A percentile compares a stretch with the other conserved stretches of the same genome.
phyloP scores from a whole-genome alignment of 2,329 filamentous ascomycete genomes.

The Pseudogymnoascus sp. region DNA sequence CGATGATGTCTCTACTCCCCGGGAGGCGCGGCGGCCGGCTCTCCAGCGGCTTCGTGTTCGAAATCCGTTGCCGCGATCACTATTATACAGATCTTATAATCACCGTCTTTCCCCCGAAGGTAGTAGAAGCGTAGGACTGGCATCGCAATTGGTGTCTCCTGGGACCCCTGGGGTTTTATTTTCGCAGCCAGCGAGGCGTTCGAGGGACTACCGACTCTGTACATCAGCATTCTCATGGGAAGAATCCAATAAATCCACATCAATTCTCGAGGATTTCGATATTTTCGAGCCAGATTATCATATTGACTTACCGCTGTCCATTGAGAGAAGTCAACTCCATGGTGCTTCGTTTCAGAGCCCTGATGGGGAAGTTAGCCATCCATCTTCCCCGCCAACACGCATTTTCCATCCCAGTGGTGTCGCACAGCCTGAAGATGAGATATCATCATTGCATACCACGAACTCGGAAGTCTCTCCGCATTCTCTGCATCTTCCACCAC shows the following conservation, averaged over 20 bases:
- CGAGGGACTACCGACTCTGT: constrained; percentile 28
- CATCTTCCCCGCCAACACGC: constrained; percentile 2
- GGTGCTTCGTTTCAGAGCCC: neutral
- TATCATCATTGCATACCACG: neutral
- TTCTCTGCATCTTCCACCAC: constrained; percentile 22
- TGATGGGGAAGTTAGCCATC: neutral
- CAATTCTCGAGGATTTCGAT: constrained; percentile 21
- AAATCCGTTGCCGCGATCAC: constrained; percentile 26
- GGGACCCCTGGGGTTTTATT: constrained; percentile 28
- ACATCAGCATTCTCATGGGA: constrained; percentile 32
- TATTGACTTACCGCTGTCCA: neutral
- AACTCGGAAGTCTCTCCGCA: neutral
- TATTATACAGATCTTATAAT: constrained; percentile 28
- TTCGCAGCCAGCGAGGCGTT: constrained; percentile 25
- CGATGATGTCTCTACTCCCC: constrained; percentile 25
- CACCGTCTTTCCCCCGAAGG: constrained; percentile 27
- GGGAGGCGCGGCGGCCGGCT: constrained; percentile 15
- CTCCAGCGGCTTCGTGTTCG: constrained; percentile 14
- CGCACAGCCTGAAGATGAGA: neutral
- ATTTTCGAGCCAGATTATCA: neutral
- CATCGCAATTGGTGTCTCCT: constrained; percentile 21
- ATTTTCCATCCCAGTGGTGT: neutral
- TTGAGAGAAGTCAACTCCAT: neutral
- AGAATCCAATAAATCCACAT: constrained; percentile 27
- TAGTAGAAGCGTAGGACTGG: constrained; percentile 19